Base-by-base conservation (phyloP, 2,329 filamentous ascomycete species). In the Talaromyces amestolkiae region DNA sequence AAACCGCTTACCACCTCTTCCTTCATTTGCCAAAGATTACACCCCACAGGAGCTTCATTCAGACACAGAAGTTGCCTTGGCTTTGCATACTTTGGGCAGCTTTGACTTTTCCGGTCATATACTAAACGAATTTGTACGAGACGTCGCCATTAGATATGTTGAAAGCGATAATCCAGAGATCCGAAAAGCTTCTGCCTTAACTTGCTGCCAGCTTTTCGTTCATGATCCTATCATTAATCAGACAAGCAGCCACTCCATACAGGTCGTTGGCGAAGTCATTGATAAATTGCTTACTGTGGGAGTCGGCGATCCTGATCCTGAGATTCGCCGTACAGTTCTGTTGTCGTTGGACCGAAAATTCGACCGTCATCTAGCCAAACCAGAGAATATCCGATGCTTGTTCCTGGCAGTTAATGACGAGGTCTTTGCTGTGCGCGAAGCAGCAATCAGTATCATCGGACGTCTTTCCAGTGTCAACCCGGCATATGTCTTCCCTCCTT, bases 341-440 rank as follows among this genome's bases (percentile, higher is more conserved):
- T 88, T 89, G 59, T 95, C 95, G 19, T 84, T 99, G 10, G 95
- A 98, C 75, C 88, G 91, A 69, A 91, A 95, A 61, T 99, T 99
- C 73, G 95, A 99, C 75, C 89, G 92, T 56, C 95, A 99, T 75
- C 84, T 99, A n/a, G 93, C 93, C 49, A 96, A 97, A 76, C 93
- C 96, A 0, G 94, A 99, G 76, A 99, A 99, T 73, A 96, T 99
- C 58, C 89, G 96, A 22, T 97, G 93, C 15, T 81, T 99, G 0
- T 98, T 99, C 78, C 89, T 98, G 66, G 94, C 95, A 0, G 85
- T 99, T 17, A 97, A 99, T 70, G 95, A 99, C 72, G 94, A 98
- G 74, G 86, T 93, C 1, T 99, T 98, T 69, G 85, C 89, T 2
- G 97, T 98, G 66, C 86, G 96, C 71, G 93, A 99, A 79, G 94